A percentile compares a stretch with the other conserved stretches of the same genome.
phyloP scores from a whole-genome alignment of 495 filamentous ascomycete genomes.

The Penicillium lividum region DNA sequence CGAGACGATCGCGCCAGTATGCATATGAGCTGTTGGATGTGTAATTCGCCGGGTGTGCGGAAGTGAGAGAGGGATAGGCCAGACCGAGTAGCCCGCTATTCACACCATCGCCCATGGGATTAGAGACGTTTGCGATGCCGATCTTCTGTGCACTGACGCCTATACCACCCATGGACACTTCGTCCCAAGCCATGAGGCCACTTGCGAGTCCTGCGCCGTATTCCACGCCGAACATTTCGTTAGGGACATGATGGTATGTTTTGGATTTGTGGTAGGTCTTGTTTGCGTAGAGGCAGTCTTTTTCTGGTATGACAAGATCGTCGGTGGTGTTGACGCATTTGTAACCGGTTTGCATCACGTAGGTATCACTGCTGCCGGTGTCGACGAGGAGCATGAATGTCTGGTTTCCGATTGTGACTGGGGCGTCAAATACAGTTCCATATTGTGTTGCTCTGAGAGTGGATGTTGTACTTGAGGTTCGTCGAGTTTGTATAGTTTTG shows the following conservation, averaged over 20 bases:
- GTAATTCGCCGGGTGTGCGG: slow-evolving; percentile 29
- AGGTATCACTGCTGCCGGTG: slow-evolving; percentile 65
- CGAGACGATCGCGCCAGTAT: slow-evolving; percentile 28
- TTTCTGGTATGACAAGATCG: slow-evolving; percentile 24
- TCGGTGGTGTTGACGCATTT: slow-evolving; percentile 43
- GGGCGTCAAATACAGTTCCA: slow-evolving; percentile 27
- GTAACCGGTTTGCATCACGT: slow-evolving; percentile 51
- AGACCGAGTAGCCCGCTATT: slow-evolving; percentile 60
- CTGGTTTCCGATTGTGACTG: slow-evolving; percentile 25
- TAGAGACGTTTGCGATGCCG: slow-evolving; percentile 49
- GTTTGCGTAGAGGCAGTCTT: slow-evolving; percentile 49
- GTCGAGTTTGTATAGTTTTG: neutral
- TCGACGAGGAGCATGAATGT: slow-evolving; percentile 57
- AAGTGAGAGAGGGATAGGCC: slow-evolving; percentile 54
- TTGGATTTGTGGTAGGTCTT: slow-evolving; percentile 41
- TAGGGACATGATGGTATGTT: slow-evolving; percentile 42
- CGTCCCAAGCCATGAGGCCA: slow-evolving; percentile 58
- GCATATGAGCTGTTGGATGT: slow-evolving; percentile 32
- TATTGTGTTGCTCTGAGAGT: slow-evolving; percentile 14
- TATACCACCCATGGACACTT: slow-evolving; percentile 56
- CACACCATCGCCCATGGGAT: slow-evolving; percentile 48
- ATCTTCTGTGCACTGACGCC: slow-evolving; percentile 54
- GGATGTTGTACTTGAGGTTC: neutral
- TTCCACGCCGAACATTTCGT: slow-evolving; percentile 56
- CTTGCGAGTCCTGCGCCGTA: slow-evolving; percentile 60